Percentiles rank a stretch among this genome's conserved stretches.
Conservation (phyloP, 2,329 filamentous ascomycete genomes). For the Penicillium capsulatum region DNA sequence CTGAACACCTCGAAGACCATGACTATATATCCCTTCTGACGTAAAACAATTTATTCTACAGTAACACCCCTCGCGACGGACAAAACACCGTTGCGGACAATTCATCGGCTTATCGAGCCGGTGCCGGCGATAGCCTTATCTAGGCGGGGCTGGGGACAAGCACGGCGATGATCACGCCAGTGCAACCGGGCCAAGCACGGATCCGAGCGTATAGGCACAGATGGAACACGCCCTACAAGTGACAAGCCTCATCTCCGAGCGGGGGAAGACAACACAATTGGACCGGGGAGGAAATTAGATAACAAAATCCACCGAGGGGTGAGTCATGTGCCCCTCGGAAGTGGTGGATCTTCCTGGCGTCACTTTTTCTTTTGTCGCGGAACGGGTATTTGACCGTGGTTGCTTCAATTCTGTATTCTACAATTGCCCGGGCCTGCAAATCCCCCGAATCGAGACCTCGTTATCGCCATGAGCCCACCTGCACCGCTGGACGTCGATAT, state of each 20-base stretch:
- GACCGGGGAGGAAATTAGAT: slow-evolving; percentile 11
- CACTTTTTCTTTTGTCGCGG: neutral
- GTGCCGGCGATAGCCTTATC: slow-evolving; percentile 37
- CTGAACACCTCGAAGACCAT: too few species aligned
- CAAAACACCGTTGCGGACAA: neutral
- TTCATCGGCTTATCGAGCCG: slow-evolving; percentile 24
- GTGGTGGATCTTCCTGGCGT: neutral
- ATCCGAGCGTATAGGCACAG: slow-evolving; percentile 7
- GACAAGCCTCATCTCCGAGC: slow-evolving; percentile 11
- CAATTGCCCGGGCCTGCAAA: neutral
- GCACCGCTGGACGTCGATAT: slow-evolving; percentile 29
- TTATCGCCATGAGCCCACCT: slow-evolving; percentile 22
- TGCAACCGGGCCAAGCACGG: neutral
- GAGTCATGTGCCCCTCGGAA: slow-evolving; percentile 1
- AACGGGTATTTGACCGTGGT: neutral
- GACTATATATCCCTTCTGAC: too few species aligned
- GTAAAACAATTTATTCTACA: too few species aligned
- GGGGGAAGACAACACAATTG: neutral
- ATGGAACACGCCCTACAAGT: slow-evolving; percentile 24
- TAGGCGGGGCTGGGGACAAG: slow-evolving; percentile 24
- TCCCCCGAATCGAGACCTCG: slow-evolving; percentile 3
- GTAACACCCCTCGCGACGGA: too few species aligned
- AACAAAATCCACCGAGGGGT: slow-evolving; percentile 9
- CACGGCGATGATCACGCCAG: slow-evolving; percentile 6
- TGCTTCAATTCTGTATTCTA: neutral